Conservation (phyloP, 345 rosid genomes). For the Streptanthus diversifolius region DNA sequence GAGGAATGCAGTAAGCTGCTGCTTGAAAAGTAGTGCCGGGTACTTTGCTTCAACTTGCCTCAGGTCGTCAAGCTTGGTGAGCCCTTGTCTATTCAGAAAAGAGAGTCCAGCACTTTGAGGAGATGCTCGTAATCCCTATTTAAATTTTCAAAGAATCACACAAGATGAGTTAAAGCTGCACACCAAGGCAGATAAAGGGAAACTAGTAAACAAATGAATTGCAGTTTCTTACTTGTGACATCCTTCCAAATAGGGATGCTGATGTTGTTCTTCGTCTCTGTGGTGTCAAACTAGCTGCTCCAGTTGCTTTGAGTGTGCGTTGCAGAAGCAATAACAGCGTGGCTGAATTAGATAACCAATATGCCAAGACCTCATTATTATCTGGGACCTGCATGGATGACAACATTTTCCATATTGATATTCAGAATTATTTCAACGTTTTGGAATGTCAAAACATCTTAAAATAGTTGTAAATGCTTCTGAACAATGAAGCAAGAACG, state of each 20-base stretch:
- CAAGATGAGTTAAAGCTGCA: slow-evolving; percentile 7
- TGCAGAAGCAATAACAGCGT: slow-evolving; percentile 81
- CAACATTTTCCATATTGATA: slow-evolving; percentile 11
- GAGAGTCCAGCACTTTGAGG: slow-evolving; percentile 92
- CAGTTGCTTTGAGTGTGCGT: slow-evolving; percentile 94
- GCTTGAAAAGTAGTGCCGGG: slow-evolving; percentile 95
- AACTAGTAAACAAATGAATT: slow-evolving; percentile 1
- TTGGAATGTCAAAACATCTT: background rate
- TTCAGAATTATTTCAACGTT: background rate
- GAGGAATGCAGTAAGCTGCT: slow-evolving; percentile 98
- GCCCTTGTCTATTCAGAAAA: slow-evolving; percentile 65
- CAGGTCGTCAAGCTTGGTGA: slow-evolving; percentile 75
- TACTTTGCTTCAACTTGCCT: slow-evolving; percentile 97
- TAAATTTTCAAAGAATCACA: slow-evolving; percentile 24
- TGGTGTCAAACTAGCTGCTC: slow-evolving; percentile 97
- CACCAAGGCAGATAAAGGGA: slow-evolving; percentile 1
- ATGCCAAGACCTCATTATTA: slow-evolving; percentile 73
- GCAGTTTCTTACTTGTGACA: slow-evolving; percentile 77
- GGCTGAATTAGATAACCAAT: slow-evolving; percentile 96
- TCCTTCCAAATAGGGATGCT: slow-evolving; percentile 91
- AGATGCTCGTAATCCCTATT: slow-evolving; percentile 76
- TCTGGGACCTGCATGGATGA: slow-evolving; percentile 64
- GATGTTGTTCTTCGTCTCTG: slow-evolving; percentile 91
- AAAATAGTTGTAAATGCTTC: background rate
- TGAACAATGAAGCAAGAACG: background rate